phyloP scores from a whole-genome alignment of 2,329 filamentous ascomycete genomes.

The Ceratocystis colombiana region DNA sequence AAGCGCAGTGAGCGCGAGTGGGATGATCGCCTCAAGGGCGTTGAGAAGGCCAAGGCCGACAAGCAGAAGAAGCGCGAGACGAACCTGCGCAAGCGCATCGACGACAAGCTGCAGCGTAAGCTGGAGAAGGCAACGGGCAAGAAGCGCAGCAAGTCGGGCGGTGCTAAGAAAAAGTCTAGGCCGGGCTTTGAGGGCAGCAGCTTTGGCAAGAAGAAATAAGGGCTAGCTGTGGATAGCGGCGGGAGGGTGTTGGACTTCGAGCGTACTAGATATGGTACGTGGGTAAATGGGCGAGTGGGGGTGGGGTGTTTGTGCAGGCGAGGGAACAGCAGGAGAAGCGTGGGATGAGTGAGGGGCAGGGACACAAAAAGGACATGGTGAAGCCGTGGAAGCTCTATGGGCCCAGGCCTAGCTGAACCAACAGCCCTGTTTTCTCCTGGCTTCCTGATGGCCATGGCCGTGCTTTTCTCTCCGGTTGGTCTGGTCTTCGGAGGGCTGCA shows the following conservation, averaged over 20 bases:
- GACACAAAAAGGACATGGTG: background rate
- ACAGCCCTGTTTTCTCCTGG: background rate
- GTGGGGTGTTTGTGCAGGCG: background rate
- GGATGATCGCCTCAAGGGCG: conserved; percentile 59
- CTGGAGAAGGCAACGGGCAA: conserved; percentile 36
- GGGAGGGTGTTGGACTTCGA: background rate
- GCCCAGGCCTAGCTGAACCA: background rate
- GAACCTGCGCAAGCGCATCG: conserved; percentile 62
- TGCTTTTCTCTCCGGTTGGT: too few relatives aligned
- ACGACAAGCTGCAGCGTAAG: conserved; percentile 56
- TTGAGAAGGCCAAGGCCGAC: conserved; percentile 65
- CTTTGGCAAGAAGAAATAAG: conserved; percentile 26
- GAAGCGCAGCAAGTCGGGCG: conserved; percentile 22
- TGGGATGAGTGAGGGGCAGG: background rate
- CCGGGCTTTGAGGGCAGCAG: conserved; percentile 25
- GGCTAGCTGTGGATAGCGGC: background rate
- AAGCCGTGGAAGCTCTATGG: background rate
- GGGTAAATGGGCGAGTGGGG: background rate
- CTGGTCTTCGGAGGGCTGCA: too few relatives aligned
- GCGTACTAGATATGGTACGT: too few relatives aligned
- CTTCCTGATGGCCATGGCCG: background rate
- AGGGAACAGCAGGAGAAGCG: background rate
- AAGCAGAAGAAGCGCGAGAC: conserved; percentile 75
- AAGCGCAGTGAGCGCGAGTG: conserved; percentile 87
- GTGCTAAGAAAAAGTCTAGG: conserved; percentile 23